Evolutionary conservation across 2,329 filamentous ascomycete genomes (phyloP).

Genomic region (Xylaria sp.): DNA sequence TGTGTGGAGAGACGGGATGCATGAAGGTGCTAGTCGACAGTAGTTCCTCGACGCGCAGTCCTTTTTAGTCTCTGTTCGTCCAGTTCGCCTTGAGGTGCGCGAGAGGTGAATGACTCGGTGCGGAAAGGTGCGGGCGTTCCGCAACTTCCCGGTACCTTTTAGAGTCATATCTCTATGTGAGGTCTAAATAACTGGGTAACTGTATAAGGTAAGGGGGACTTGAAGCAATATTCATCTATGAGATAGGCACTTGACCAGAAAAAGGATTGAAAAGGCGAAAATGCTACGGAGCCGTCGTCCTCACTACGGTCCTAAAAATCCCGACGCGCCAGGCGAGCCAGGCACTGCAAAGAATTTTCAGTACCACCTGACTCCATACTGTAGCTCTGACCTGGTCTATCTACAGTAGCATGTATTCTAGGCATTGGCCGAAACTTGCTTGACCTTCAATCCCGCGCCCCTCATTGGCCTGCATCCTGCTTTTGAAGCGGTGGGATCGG

Average conservation of each 20-base stretch:
- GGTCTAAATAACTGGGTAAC: neutral
- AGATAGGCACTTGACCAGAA: neutral
- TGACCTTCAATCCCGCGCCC: constrained; percentile 22
- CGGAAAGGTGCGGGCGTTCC: neutral
- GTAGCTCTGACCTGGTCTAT: neutral
- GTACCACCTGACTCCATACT: constrained; percentile 15
- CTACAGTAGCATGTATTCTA: no score
- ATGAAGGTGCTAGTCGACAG: neutral
- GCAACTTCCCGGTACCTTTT: neutral
- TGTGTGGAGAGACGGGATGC: neutral
- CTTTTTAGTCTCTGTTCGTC: neutral
- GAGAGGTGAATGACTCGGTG: no score
- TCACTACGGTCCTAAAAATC: constrained; percentile 17
- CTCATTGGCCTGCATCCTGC: constrained; percentile 2
- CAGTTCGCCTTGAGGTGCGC: neutral
- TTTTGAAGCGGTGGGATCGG: neutral
- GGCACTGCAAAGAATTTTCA: constrained; percentile 13
- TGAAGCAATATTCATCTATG: neutral
- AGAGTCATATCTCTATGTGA: neutral
- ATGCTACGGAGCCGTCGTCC: constrained; percentile 21
- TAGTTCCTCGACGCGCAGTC: neutral
- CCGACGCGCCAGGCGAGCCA: neutral
- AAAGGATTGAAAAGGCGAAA: constrained; percentile 15
- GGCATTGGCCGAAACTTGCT: constrained; percentile 4
- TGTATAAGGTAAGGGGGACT: neutral